Evolutionary conservation across 2,329 filamentous ascomycete species (phyloP), one percentile per base, ranked within the genome.

Genomic region (Sporothrix phasma): DNA sequence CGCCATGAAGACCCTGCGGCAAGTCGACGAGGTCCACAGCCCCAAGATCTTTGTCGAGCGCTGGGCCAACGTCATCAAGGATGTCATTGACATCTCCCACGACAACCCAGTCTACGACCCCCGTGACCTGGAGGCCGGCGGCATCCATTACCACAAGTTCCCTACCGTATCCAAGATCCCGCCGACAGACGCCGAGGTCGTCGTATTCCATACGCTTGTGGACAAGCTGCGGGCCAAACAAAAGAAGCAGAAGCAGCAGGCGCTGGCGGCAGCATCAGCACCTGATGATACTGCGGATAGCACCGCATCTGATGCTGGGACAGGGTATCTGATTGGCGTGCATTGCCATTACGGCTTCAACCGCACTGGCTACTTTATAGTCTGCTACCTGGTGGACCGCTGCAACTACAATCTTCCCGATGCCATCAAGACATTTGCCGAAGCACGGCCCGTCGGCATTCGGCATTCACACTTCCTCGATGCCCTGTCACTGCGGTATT

Each of bases 291-390:
- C 8, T 10, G 5, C n/a, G n/a, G n/a, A n/a, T n/a, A n/a, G n/a
- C n/a, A n/a, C 29, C 19, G 53, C 34, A 41, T 7, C 34, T 13
- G 19, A 7, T 7, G 5, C 29, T 8, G 34, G 24, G 51, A 37
- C 19, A 8, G 34, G 17, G 17, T 34, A 45, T n/a, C 29, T 87
- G 56, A 83, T 96, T 61, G 92, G 88, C 2, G 90, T 96, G 0
- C 93, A 97, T 73, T 97, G 93, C 71, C 93, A 97, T 72, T 97
- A 97, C 70, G 93, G 93, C 0, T 97, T 95, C 77, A 97, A 97
- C 73, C 84, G 92, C 24, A 97, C 93, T 0, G 93, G 93, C 0
- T 96, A 93, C 73, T 89, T 97, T 72, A 85, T 97, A 60, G 88
- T 90, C 37, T 91, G 87, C 71, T 97, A 97, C 72, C 79, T 97